These are phyloP conservation scores for Globisporangium polare DNA, from an alignment of 352 stramenopile species.

Conservation along the genomic window DNA sequence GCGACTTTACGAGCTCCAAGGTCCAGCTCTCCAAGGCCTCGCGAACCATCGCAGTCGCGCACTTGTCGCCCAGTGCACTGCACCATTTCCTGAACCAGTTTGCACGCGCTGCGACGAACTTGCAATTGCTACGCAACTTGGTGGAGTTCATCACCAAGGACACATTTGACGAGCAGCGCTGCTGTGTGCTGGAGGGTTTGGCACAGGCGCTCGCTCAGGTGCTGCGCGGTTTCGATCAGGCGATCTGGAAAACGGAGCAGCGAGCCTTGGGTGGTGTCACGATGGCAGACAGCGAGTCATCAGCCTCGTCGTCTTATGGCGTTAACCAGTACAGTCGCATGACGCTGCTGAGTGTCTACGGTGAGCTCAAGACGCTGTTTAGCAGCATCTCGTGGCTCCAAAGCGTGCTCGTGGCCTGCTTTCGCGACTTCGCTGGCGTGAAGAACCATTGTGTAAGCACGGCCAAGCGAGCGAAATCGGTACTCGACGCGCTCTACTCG, in stretches of 20 bases:
- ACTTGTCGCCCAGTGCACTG: constrained; percentile 49
- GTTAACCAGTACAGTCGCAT: not conserved
- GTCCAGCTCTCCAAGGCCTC: constrained; percentile 25
- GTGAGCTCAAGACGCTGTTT: constrained; percentile 43
- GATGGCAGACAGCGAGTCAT: not conserved
- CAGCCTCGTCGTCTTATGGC: not conserved
- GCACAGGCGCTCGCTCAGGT: constrained; percentile 37
- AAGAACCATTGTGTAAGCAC: constrained; percentile 24
- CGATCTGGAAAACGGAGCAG: constrained; percentile 17
- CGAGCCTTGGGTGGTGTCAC: not conserved
- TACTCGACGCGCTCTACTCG: constrained; percentile 40
- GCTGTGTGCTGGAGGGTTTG: constrained; percentile 41
- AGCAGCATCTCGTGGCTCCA: constrained; percentile 42
- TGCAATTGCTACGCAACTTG: constrained; percentile 53
- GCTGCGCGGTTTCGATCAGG: constrained; percentile 19
- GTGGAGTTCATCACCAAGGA: not conserved
- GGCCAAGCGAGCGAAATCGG: constrained; percentile 34
- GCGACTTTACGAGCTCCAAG: constrained; percentile 25
- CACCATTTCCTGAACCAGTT: constrained; percentile 29
- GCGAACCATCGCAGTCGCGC: constrained; percentile 27
- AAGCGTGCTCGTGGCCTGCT: constrained; percentile 24
- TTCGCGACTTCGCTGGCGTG: constrained; percentile 22
- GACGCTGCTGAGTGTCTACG: constrained; percentile 43
- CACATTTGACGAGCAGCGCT: constrained; percentile 19
- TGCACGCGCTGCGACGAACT: constrained; percentile 28